Conservation (phyloP, 805 yeast genomes). For the Barnettozyma sucrosica region DNA sequence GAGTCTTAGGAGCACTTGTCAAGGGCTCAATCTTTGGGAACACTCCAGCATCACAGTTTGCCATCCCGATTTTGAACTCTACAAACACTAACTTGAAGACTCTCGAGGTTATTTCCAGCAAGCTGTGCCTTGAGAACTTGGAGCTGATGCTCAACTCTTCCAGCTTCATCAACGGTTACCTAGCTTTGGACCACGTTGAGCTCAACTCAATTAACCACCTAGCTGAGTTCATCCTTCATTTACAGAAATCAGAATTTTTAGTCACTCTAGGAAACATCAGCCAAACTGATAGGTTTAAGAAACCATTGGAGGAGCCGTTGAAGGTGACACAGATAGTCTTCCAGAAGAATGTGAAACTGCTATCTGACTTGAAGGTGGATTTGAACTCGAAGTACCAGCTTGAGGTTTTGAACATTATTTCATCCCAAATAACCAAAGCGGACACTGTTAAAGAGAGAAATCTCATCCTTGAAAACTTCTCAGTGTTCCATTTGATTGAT, state of each 20-base stretch:
- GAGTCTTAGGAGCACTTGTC: conserved; percentile 25
- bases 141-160: conserved; percentile 18
- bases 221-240: conserved; percentile 39
- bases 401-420: conserved; percentile 9
- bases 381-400: conserved; percentile 17
- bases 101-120: conserved; percentile 16
- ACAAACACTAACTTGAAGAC: conserved; percentile 13
- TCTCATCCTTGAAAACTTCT: conserved; percentile 39
- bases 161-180: conserved; percentile 19
- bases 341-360: conserved; percentile 10
- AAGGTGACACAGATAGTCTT: conserved; percentile 8
- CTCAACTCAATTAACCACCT: conserved; percentile 24
- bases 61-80: conserved; percentile 16
- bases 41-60: conserved; percentile 10
- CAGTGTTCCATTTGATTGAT: conserved; percentile 48
- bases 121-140: conserved; percentile 19
- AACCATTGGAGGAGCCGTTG: conserved; percentile 10
- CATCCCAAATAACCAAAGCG: conserved; percentile 13
- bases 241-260: conserved; percentile 43
- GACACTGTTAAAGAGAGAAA: conserved; percentile 17
- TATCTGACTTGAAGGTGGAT: conserved; percentile 16
- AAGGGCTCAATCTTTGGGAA: conserved; percentile 22
- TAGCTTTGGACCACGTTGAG: conserved; percentile 16
- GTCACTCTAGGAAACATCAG: conserved; percentile 36
- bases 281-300: conserved; percentile 28